Conservation (phyloP, 768 basidiomycete species). For the Pleurotus tuoliensis region DNA sequence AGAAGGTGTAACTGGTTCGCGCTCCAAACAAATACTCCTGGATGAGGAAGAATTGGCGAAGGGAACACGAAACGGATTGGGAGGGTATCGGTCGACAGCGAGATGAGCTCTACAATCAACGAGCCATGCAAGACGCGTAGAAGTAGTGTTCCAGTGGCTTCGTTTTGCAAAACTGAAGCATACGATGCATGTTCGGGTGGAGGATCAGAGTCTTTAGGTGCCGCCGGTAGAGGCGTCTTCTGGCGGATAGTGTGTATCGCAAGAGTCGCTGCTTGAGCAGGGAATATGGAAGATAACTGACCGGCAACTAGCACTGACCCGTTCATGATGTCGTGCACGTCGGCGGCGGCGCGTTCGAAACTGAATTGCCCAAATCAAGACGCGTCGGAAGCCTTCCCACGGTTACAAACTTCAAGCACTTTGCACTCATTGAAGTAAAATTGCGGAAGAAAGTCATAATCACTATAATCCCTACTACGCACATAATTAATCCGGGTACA, state of each 20-base stretch:
- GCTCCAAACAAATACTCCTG: constrained; percentile 58
- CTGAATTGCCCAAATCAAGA: background rate
- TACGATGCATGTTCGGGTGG: constrained; percentile 73
- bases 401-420: background rate
- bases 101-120: constrained; percentile 70
- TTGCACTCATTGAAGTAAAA: no score
- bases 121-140: constrained; percentile 73
- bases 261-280: constrained; percentile 46
- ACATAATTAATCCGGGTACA: no score
- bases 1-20: constrained; percentile 63
- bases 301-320: constrained; percentile 48
- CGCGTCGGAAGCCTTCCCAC: background rate
- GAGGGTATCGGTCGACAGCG: constrained; percentile 59
- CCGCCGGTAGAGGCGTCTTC: constrained; percentile 44
- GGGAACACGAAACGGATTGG: constrained; percentile 81
- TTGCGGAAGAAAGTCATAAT: no score
- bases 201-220: constrained; percentile 37
- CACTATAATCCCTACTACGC: no score
- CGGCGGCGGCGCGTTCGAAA: no score
- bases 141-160: constrained; percentile 61
- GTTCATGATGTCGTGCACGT: constrained; percentile 24
- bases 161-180: constrained; percentile 53
- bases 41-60: constrained; percentile 57
- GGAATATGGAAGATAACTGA: constrained; percentile 63
- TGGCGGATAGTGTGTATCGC: constrained; percentile 58